Conservation (phyloP, 2,329 filamentous ascomycete species). For the Metarhizium rileyi region DNA sequence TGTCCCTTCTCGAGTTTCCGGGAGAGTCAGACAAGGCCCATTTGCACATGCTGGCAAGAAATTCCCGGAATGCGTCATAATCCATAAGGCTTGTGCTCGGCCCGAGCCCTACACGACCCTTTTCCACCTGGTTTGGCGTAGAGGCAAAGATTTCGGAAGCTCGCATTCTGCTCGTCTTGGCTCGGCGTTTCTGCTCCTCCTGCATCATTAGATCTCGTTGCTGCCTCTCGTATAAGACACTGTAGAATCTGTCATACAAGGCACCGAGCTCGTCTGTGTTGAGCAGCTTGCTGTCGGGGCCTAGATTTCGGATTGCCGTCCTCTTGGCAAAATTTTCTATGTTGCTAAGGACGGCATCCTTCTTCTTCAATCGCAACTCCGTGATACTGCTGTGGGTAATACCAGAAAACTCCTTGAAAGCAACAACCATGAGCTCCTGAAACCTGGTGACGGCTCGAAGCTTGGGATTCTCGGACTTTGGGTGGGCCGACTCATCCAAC, state of each 20-base stretch:
- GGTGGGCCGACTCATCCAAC: constrained; percentile 90
- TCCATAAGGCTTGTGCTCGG: constrained; percentile 92
- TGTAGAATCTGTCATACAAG: constrained; percentile 91
- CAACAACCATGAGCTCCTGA: constrained; percentile 97
- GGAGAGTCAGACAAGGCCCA: constrained; percentile 91
- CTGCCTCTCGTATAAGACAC: constrained; percentile 81
- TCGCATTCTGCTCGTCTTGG: constrained; percentile 45
- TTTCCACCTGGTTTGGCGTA: constrained; percentile 52
- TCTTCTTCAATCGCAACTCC: constrained; percentile 83
- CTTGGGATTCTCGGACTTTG: constrained; percentile 91
- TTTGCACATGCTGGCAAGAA: constrained; percentile 77
- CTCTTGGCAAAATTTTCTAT: constrained; percentile 97
- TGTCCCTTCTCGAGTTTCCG: constrained; percentile 40
- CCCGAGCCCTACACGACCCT: constrained; percentile 78
- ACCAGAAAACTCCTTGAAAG: constrained; percentile 94
- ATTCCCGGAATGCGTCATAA: constrained; percentile 92
- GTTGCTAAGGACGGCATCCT: constrained; percentile 85
- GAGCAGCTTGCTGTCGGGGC: constrained; percentile 88
- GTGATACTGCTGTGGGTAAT: constrained; percentile 91
- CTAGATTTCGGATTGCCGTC: constrained; percentile 90
- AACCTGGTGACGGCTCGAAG: constrained; percentile 88
- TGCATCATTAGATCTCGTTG: constrained; percentile 69
- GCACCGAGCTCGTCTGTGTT: constrained; percentile 78
- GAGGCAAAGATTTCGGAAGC: constrained; percentile 28
- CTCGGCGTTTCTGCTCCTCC: constrained; percentile 60